Evolutionary conservation across 2,329 filamentous ascomycete genomes (phyloP).

Genomic region (Neoarthrinium moseri): DNA sequence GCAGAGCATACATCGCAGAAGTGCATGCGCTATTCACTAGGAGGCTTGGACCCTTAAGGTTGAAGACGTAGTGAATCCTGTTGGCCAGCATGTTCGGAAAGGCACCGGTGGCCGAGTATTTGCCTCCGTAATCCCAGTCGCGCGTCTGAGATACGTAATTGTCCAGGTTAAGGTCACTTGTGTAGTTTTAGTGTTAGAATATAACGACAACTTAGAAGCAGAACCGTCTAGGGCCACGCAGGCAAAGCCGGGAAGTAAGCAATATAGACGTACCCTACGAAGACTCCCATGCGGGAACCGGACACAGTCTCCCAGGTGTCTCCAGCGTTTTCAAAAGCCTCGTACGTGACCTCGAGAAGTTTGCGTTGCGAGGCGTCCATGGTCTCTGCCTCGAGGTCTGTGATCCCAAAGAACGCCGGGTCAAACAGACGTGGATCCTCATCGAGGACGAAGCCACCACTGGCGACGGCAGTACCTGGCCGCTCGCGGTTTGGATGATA

Average conservation of each 20-base stretch:
- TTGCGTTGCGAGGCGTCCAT: conserved; percentile 25
- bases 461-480: not conserved
- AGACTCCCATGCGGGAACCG: conserved; percentile 16
- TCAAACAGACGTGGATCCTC: conserved; percentile 34
- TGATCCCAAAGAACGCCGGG: conserved; percentile 26
- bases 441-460: conserved; percentile 38
- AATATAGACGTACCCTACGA: not conserved
- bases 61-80: conserved; percentile 30
- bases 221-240: not conserved
- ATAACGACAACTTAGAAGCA: not conserved
- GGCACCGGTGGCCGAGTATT: no score
- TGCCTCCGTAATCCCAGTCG: conserved; percentile 19
- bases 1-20: no score
- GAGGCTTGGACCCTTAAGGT: conserved; percentile 25
- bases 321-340: conserved; percentile 26
- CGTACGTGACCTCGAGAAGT: conserved; percentile 28
- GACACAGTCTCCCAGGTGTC: conserved; percentile 15
- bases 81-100: conserved; percentile 28
- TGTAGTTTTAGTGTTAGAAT: conserved; percentile 17
- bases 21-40: not conserved
- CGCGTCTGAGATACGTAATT: conserved; percentile 12
- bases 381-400: conserved; percentile 11
- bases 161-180: no score
- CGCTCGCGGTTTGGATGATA: no score
- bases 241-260: not conserved